phyloP scores from a whole-genome alignment of 2,329 filamentous ascomycete genomes.

The Drechslera avenae region DNA sequence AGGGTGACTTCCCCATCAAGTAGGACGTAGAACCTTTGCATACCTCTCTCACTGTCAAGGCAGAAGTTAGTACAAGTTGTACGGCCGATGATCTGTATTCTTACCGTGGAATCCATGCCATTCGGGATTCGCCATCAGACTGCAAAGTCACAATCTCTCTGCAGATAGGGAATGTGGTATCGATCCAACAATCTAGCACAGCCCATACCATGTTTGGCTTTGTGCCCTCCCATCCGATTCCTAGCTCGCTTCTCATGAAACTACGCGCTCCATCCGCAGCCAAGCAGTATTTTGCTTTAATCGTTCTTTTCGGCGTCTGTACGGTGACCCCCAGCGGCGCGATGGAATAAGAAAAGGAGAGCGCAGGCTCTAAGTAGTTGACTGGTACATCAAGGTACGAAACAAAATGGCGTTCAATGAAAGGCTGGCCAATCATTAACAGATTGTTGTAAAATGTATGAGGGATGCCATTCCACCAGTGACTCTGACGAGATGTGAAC shows the following conservation, averaged over 20 bases:
- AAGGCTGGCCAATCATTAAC: conserved; percentile 58
- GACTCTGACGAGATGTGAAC: conserved; percentile 56
- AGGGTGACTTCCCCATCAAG: conserved; percentile 55
- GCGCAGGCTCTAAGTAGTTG: conserved; percentile 49
- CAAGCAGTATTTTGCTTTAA: conserved; percentile 19
- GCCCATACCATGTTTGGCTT: conserved; percentile 60
- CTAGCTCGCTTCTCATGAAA: conserved; percentile 32
- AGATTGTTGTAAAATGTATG: conserved; percentile 56
- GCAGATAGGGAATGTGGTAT: conserved; percentile 56
- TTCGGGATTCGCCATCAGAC: conserved; percentile 53
- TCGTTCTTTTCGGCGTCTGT: conserved; percentile 11
- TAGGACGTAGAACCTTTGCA: conserved; percentile 56
- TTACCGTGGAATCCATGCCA: conserved; percentile 56
- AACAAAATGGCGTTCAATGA: conserved; percentile 52
- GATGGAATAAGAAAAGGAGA: conserved; percentile 32
- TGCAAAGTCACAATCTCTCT: conserved; percentile 58
- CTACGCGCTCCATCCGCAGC: conserved; percentile 25
- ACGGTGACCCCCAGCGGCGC: conserved; percentile 26
- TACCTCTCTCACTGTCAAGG: conserved; percentile 47
- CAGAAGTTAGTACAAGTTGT: neutral
- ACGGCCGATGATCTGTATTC: neutral
- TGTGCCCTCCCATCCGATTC: conserved; percentile 52
- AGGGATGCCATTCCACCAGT: conserved; percentile 56
- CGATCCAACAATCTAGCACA: conserved; percentile 56
- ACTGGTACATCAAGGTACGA: conserved; percentile 43